Conservation (phyloP, 164 flowering plant genomes). For the Chimonanthus salicifolius region DNA sequence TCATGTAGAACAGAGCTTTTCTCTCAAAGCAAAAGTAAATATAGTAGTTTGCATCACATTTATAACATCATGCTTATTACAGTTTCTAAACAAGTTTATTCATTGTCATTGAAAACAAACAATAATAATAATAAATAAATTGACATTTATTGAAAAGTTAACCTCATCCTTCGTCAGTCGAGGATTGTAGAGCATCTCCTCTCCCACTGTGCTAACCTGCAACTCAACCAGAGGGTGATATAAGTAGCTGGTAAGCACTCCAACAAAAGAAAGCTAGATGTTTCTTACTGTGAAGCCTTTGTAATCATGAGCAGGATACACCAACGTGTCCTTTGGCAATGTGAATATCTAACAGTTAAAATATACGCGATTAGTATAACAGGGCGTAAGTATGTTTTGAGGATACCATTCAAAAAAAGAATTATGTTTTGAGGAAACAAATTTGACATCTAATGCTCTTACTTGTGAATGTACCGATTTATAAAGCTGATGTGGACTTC, state of each 20-base stretch:
- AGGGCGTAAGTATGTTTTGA: background rate
- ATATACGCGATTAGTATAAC: background rate
- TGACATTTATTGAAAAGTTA: constrained; percentile 1
- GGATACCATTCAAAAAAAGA: background rate
- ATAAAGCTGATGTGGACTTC: constrained; percentile 76
- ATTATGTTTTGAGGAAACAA: background rate
- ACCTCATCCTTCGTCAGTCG: constrained; percentile 88
- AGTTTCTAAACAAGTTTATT: no score
- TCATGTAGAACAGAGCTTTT: background rate
- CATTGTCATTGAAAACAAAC: no score
- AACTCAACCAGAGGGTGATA: background rate
- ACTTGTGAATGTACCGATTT: constrained; percentile 93
- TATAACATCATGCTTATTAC: no score
- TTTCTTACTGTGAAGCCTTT: constrained; percentile 75
- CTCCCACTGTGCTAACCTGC: constrained; percentile 90
- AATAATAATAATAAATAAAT: no score
- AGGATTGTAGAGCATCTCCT: constrained; percentile 78
- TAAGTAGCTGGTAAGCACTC: constrained; percentile 13
- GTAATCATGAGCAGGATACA: constrained; percentile 97
- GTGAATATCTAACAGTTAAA: constrained; percentile 65
- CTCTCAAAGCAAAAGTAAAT: no score
- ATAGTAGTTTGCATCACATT: no score
- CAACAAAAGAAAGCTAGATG: background rate
- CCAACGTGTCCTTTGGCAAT: constrained; percentile 75
- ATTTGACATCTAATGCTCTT: constrained; percentile 19